Percentiles rank a stretch among this genome's conserved stretches.
Evolutionary conservation across 352 stramenopile genomes (phyloP).

Genomic region (Halophytophthora polymorphica): DNA sequence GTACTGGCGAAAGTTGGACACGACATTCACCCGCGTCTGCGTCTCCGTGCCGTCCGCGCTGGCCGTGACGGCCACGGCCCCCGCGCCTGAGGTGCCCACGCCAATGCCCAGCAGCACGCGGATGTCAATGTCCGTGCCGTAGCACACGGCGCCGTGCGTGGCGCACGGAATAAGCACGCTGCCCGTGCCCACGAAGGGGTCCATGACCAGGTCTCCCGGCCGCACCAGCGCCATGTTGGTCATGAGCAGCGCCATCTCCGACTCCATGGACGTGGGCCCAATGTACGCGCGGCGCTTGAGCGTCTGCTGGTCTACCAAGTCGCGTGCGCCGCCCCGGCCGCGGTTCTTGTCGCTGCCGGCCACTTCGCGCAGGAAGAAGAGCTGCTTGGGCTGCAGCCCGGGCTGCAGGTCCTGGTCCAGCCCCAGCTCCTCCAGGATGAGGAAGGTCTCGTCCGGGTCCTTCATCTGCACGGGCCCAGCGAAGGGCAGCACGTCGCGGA

Average conservation of each 20-base stretch:
- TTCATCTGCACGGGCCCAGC: conserved; percentile 70
- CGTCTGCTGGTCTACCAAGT: conserved; percentile 89
- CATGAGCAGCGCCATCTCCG: conserved; percentile 97
- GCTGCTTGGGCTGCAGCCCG: conserved; percentile 41
- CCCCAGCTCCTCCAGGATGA: conserved; percentile 74
- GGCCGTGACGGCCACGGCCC: conserved; percentile 11
- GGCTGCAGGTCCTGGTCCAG: conserved; percentile 43
- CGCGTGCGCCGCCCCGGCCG: conserved; percentile 58
- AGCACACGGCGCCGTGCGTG: conserved; percentile 90
- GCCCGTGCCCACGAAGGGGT: conserved; percentile 97
- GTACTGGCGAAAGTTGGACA: conserved; percentile 93
- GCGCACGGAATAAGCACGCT: conserved; percentile 95
- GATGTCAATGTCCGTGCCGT: conserved; percentile 97
- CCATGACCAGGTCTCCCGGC: conserved; percentile 83
- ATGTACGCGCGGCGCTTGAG: conserved; percentile 95
- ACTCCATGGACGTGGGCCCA: conserved; percentile 97
- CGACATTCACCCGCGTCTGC: conserved; percentile 63
- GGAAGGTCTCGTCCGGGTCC: conserved; percentile 60
- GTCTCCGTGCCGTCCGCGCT: conserved; percentile 6
- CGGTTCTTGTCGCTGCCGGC: conserved; percentile 72
- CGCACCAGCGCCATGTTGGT: conserved; percentile 81
- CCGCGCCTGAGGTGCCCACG: conserved; percentile 46
- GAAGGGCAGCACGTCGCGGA: conserved; percentile 59
- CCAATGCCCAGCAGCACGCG: conserved; percentile 92
- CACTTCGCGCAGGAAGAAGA: conserved; percentile 71